These are phyloP conservation scores for Penicillium frequentans DNA, from an alignment of 2,329 filamentous ascomycete genomes.

Conservation along the genomic window DNA sequence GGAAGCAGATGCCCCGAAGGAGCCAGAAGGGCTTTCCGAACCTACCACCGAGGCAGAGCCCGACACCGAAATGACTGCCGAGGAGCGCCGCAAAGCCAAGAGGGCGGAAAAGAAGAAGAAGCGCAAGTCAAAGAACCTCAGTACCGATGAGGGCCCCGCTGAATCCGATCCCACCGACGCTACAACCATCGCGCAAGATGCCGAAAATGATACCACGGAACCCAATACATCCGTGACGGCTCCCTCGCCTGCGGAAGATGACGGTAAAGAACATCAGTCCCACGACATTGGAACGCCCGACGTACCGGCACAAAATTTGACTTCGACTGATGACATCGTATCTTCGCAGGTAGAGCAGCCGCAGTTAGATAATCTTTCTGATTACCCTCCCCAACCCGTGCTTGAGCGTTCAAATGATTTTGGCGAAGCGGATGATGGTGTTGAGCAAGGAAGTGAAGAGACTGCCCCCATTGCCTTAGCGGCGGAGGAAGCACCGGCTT, in stretches of 20 bases:
- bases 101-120: constrained; percentile 45
- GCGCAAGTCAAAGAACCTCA: constrained; percentile 32
- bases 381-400: constrained; percentile 32
- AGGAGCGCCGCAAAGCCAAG: constrained; percentile 50
- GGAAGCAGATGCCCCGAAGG: not conserved
- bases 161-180: constrained; percentile 4
- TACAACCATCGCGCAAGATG: constrained; percentile 12
- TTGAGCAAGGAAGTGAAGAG: constrained; percentile 9
- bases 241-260: constrained; percentile 38
- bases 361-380: constrained; percentile 31
- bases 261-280: constrained; percentile 49
- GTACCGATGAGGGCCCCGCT: constrained; percentile 10
- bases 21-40: constrained; percentile 5
- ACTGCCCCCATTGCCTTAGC: not conserved
- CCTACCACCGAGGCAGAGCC: constrained; percentile 16
- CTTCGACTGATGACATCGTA: constrained; percentile 47
- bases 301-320: constrained; percentile 37
- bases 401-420: constrained; percentile 26
- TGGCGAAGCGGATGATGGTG: constrained; percentile 17
- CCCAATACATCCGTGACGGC: constrained; percentile 25
- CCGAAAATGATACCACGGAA: constrained; percentile 19
- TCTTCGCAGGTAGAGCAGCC: constrained; percentile 46
- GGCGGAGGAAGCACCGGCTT: constrained; percentile 2
- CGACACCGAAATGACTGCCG: constrained; percentile 33
- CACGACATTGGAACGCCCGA: constrained; percentile 39